These are phyloP conservation scores for Botrytis elliptica DNA, from an alignment of 2,329 filamentous ascomycete species.

Conservation along the genomic window DNA sequence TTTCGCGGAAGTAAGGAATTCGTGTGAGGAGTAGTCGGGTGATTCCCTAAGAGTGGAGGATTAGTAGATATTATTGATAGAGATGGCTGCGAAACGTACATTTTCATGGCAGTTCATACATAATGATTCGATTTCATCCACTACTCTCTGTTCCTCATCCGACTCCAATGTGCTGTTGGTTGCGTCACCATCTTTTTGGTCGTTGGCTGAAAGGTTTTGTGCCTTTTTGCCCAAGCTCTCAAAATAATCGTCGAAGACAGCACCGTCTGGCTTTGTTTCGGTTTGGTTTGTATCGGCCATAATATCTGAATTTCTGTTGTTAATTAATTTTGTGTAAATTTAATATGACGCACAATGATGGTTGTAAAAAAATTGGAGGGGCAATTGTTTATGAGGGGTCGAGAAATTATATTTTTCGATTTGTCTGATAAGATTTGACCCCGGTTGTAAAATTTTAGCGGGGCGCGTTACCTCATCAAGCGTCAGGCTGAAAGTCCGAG, in stretches of 20 bases:
- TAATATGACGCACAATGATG: conserved; percentile 11
- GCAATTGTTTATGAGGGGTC: conserved; percentile 19
- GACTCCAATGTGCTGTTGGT: conserved; percentile 29
- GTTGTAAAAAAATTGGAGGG: conserved; percentile 32
- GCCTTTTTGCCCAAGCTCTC: conserved; percentile 62
- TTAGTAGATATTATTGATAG: conserved; percentile 3
- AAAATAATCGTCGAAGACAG: conserved; percentile 56
- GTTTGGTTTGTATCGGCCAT: conserved; percentile 47
- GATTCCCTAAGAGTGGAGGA: conserved; percentile 57
- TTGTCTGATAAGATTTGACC: conserved; percentile 26
- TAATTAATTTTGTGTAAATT: not conserved
- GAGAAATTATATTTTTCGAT: conserved; percentile 25
- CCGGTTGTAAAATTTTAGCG: not conserved
- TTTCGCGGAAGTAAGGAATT: conserved; percentile 96
- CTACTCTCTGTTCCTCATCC: conserved; percentile 53
- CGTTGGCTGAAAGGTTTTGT: conserved; percentile 47
- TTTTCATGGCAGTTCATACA: conserved; percentile 86
- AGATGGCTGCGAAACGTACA: conserved; percentile 44
- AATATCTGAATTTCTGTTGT: not conserved
- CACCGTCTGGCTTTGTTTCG: conserved; percentile 43
- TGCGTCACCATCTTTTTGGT: conserved; percentile 33
- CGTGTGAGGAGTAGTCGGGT: conserved; percentile 85
- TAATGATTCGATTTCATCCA: conserved; percentile 72
- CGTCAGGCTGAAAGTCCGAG: conserved; percentile 27
- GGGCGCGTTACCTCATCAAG: conserved; percentile 20